Evolutionary conservation across 805 yeast genomes (phyloP), one percentile per base, ranked within the genome.

Genomic region (Cyberlindnera veronae): DNA sequence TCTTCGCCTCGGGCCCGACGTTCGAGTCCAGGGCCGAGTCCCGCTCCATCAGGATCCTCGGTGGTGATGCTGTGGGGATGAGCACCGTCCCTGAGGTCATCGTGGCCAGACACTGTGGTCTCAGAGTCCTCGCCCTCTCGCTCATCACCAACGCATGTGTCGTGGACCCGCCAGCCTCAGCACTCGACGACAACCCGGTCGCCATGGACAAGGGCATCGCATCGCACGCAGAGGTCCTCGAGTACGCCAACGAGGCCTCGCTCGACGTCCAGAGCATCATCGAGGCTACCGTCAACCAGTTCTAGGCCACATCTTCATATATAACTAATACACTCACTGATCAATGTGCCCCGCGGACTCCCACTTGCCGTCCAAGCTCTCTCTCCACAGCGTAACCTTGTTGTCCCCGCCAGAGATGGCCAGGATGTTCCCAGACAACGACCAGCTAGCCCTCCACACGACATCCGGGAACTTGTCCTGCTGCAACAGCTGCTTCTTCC

Each of bases 381-480:
- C 99, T 67, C 89, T 90, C 98, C 98, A 93, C 62, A 93, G 74
- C 23, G 96, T 88, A 32, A 93, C 91, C 66, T 85, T 88, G 64
- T 90, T 90, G 63, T 93, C 98, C 40, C 98, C 98, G 34, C 97
- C 96, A 35, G 93, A 80, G 31, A 93, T 84, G 5, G 99, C 99
- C 54, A 93, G 75, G 22, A 93, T 81, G 62, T 93, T 93, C 39
- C 99, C 99, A 34, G 95, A 84, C 52, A 90, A 72, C 11, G 97
- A 88, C 99, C 99, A 93, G 52, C 95, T 82, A 35, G 95, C 95
- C 63, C 97, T 81, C 99, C 99, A 93, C 53, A 95, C 86, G 20
- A 90, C 97, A 61, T 93, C 99, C 13, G 96, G 93, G 74, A 93
- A 93, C 60, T 79, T 82, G 29, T 87, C 95, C 15, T 75, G 72